These are phyloP conservation scores for Pythium dissotocum DNA, from an alignment of 352 stramenopile species.

Conservation along the genomic window DNA sequence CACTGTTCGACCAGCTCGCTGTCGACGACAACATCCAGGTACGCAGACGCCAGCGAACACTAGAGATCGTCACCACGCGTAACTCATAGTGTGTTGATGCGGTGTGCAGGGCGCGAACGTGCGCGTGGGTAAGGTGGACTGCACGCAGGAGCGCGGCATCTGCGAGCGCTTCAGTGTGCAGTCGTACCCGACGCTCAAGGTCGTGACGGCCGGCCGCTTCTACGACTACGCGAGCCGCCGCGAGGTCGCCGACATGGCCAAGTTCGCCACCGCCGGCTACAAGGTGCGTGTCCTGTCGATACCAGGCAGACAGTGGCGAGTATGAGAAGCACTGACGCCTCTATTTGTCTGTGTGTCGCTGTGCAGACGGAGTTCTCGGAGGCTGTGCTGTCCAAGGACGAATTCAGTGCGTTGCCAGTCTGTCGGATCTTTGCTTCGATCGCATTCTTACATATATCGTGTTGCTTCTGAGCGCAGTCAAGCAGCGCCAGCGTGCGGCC, in stretches of 20 bases:
- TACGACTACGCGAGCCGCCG: conserved; percentile 76
- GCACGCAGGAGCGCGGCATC: conserved; percentile 66
- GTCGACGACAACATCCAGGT: conserved; percentile 38
- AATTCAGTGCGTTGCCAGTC: conserved; percentile 48
- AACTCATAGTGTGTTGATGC: not conserved
- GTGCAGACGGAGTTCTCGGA: conserved; percentile 49
- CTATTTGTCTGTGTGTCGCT: not conserved
- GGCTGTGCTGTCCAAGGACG: conserved; percentile 47
- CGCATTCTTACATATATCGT: not conserved
- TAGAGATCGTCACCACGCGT: not conserved
- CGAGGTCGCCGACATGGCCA: conserved; percentile 51
- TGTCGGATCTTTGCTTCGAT: not conserved
- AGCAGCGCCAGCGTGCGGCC: conserved; percentile 17
- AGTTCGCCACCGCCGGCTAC: conserved; percentile 59
- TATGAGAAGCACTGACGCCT: not conserved
- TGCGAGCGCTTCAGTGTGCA: conserved; percentile 81
- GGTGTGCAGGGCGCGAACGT: conserved; percentile 33
- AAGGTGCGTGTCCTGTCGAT: conserved; percentile 41
- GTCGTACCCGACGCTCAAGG: conserved; percentile 84
- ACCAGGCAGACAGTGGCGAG: not conserved
- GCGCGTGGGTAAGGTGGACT: conserved; percentile 75
- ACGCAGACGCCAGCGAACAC: not conserved
- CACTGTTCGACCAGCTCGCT: conserved; percentile 60
- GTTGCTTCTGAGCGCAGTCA: conserved; percentile 2
- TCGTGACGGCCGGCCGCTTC: conserved; percentile 53